A percentile compares a stretch with the other conserved stretches of the same genome.
Conservation (phyloP, 805 yeast genomes). For the Pichia eremophila region DNA sequence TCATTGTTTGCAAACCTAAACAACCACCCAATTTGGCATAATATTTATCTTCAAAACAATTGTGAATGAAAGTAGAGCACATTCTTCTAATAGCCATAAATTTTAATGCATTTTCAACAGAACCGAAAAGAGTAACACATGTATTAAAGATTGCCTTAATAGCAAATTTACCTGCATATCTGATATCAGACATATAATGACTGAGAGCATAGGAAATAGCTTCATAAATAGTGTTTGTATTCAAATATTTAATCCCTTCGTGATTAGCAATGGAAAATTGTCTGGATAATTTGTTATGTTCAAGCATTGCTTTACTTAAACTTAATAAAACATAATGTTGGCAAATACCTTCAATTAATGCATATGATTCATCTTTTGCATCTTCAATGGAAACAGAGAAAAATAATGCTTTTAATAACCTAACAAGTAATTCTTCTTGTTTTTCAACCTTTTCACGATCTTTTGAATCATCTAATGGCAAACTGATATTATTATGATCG, state of each 20-base stretch:
- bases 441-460: conserved; percentile 42
- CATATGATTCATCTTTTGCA: conserved; percentile 55
- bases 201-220: conserved; percentile 77
- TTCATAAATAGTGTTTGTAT: conserved; percentile 59
- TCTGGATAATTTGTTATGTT: conserved; percentile 56
- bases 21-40: conserved; percentile 85
- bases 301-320: conserved; percentile 62
- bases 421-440: conserved; percentile 57
- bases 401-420: conserved; percentile 62
- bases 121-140: conserved; percentile 60
- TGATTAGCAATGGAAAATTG: conserved; percentile 68
- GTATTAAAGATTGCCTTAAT: conserved; percentile 53
- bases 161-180: conserved; percentile 61
- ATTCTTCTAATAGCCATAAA: conserved; percentile 70
- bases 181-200: conserved; percentile 60
- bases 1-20: conserved; percentile 66
- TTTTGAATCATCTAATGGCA: conserved; percentile 33
- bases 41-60: conserved; percentile 84
- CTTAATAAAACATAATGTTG: conserved; percentile 75
- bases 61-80: conserved; percentile 77
- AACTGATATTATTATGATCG: conserved; percentile 13
- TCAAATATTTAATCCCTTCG: conserved; percentile 65
- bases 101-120: conserved; percentile 51
- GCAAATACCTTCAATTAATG: conserved; percentile 54
- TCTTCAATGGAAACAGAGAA: conserved; percentile 70